A percentile compares a stretch with the other conserved stretches of the same genome.
Evolutionary conservation across 768 basidiomycete genomes (phyloP).

Genomic region (Lactarius indigo): DNA sequence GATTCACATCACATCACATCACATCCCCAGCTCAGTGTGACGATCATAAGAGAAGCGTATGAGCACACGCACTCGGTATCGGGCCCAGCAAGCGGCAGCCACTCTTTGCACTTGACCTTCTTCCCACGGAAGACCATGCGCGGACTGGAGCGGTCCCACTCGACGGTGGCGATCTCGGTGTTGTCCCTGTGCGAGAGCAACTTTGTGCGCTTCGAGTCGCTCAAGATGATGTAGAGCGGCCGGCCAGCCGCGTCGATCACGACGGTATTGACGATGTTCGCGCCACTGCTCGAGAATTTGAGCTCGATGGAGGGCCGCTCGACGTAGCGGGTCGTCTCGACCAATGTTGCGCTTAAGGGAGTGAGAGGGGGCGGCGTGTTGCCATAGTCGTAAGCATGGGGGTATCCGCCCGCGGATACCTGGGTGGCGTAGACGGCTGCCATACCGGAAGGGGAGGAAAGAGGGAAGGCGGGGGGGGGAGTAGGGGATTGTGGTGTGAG

Average conservation of each 20-base stretch:
- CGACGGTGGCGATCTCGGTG: conserved; percentile 11
- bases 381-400: neutral
- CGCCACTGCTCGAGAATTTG: conserved; percentile 1
- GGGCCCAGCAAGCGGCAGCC: conserved; percentile 17
- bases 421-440: neutral
- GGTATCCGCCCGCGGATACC: conserved; percentile 20
- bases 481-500: neutral
- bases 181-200: neutral
- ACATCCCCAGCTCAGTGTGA: neutral
- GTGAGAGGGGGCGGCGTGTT: neutral
- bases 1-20: no score
- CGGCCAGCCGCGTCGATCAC: conserved; percentile 1
- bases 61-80: conserved; percentile 15
- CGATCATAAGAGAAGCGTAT: no score
- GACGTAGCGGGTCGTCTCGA: neutral
- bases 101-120: conserved; percentile 18
- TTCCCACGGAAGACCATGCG: conserved; percentile 13
- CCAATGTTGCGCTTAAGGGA: conserved; percentile 9
- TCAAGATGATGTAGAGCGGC: conserved; percentile 3
- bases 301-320: conserved; percentile 15
- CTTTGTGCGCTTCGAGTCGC: conserved; percentile 11
- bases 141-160: conserved; percentile 19
- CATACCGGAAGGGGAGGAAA: conserved; percentile 1
- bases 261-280: conserved; percentile 11
- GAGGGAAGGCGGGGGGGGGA: no score